phyloP scores from a whole-genome alignment of 306 rosid genomes.

The Vicia sativa region DNA sequence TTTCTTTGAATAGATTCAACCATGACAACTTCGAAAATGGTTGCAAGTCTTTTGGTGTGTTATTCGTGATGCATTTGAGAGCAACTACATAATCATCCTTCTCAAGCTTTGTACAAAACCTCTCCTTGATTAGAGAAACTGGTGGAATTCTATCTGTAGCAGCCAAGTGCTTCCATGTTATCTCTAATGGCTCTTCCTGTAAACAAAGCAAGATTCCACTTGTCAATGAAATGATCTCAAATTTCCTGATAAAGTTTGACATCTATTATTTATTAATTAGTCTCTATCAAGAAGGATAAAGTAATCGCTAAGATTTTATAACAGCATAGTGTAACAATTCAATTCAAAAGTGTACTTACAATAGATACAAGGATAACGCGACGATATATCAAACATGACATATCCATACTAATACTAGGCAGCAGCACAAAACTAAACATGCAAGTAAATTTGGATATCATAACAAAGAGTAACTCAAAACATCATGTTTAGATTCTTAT shows the following conservation, averaged over 20 bases:
- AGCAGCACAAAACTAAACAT: constrained; percentile 22
- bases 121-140: constrained; percentile 61
- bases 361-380: background rate
- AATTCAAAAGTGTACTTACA: background rate
- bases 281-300: constrained; percentile 7
- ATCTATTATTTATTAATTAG: constrained; percentile 11
- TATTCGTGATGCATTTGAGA: constrained; percentile 52
- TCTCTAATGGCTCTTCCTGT: constrained; percentile 72
- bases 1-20: constrained; percentile 63
- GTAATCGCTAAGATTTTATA: constrained; percentile 14
- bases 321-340: constrained; percentile 4
- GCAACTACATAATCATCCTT: constrained; percentile 59
- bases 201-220: constrained; percentile 39
- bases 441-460: constrained; percentile 7
- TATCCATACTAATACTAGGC: constrained; percentile 17
- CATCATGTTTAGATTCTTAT: constrained; percentile 16
- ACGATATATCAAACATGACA: background rate
- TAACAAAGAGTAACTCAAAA: background rate
- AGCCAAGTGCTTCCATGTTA: constrained; percentile 71
- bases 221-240: constrained; percentile 32
- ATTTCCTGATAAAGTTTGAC: constrained; percentile 2
- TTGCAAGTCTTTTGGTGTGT: constrained; percentile 43
- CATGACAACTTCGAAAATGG: constrained; percentile 70
- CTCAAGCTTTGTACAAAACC: constrained; percentile 65
- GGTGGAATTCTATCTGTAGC: constrained; percentile 57